phyloP scores from a whole-genome alignment of 148 eudicot species.

The Nepenthes gracilis region DNA sequence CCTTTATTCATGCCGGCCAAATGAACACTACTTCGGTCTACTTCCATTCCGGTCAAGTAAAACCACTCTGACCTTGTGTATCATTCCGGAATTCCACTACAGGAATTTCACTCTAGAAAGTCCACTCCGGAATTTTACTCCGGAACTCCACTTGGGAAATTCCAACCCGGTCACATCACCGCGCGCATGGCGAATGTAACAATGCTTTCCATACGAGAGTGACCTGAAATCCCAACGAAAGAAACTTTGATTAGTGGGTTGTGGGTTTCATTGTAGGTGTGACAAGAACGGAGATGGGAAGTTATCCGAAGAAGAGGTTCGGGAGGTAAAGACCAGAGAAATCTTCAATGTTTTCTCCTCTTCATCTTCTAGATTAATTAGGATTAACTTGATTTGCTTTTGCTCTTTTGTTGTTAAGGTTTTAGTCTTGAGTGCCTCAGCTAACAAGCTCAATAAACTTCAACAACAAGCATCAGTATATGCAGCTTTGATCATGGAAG shows the following conservation, averaged over 20 bases:
- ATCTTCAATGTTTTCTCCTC: neutral
- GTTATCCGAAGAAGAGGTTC: conserved; percentile 85
- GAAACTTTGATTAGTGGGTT: no score
- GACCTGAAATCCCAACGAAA: neutral
- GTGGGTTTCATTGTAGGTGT: conserved; percentile 43
- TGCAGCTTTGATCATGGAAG: conserved; percentile 95
- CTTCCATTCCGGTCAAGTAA: no score
- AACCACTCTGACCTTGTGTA: no score
- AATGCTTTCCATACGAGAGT: neutral
- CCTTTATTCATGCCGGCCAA: no score
- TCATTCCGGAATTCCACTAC: no score
- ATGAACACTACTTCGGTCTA: no score
- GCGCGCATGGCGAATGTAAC: no score
- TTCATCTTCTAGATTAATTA: neutral
- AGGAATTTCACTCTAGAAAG: no score
- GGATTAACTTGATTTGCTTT: neutral
- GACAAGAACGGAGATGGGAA: conserved; percentile 96
- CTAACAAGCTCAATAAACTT: conserved; percentile 77
- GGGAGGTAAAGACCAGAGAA: conserved; percentile 22
- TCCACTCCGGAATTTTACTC: no score
- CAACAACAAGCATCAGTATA: conserved; percentile 66
- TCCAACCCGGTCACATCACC: no score
- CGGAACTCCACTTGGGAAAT: no score
- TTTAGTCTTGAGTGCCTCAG: conserved; percentile 81
- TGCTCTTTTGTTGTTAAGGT: conserved; percentile 13